phyloP scores from a whole-genome alignment of 139 green algal genomes.

The Trebouxia sp. region DNA sequence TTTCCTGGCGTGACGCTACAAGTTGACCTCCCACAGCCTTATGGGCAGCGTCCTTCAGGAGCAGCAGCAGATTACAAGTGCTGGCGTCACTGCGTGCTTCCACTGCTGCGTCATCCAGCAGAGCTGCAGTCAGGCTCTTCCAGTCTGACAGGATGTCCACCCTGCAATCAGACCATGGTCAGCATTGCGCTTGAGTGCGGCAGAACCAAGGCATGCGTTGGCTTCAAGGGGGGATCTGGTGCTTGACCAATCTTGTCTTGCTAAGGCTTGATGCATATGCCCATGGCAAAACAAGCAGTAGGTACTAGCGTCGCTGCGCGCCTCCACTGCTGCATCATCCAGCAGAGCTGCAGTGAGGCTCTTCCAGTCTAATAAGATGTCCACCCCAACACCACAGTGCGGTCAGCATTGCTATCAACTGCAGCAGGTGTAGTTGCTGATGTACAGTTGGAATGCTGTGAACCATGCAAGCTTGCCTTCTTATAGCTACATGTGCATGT shows the following conservation, averaged over 20 bases:
- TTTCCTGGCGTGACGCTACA: conserved; percentile 17
- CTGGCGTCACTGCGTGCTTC: conserved; percentile 41
- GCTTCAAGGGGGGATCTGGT: neutral
- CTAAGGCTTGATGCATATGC: neutral
- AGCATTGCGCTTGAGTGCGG: neutral
- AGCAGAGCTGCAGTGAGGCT: conserved; percentile 41
- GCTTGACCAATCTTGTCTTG: too few species aligned
- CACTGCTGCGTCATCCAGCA: conserved; percentile 41
- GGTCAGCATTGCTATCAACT: neutral
- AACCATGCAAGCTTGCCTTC: too few species aligned
- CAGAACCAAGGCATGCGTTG: neutral
- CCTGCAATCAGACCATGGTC: conserved; percentile 22
- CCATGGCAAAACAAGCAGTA: too few species aligned
- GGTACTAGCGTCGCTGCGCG: too few species aligned
- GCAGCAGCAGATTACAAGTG: conserved; percentile 43
- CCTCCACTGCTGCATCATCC: conserved; percentile 36
- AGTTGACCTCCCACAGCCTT: conserved; percentile 34
- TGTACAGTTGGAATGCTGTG: neutral
- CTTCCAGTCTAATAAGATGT: conserved; percentile 45
- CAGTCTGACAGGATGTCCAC: conserved; percentile 50
- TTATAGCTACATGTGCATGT: neutral
- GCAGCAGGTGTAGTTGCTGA: neutral
- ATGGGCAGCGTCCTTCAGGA: conserved; percentile 37
- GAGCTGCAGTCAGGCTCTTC: conserved; percentile 44
- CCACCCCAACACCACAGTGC: conserved; percentile 35